These are phyloP conservation scores for Trametes hirsuta DNA, from an alignment of 1,284 basidiomycete genomes.

Conservation along the genomic window DNA sequence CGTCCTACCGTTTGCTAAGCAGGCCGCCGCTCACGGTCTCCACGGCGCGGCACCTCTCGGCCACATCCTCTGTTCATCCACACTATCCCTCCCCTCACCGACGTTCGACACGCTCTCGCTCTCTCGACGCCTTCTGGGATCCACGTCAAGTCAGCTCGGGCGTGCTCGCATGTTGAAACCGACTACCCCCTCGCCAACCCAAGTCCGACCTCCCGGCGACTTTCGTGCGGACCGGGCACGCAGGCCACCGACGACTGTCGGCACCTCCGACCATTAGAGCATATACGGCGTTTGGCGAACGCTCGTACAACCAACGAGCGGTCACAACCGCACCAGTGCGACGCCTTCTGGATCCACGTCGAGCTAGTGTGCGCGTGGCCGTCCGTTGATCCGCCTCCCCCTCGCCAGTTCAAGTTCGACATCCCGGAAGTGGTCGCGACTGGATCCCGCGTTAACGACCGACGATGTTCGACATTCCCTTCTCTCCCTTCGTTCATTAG, in stretches of 20 bases:
- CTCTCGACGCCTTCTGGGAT: neutral
- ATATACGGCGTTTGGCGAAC: no score
- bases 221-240: neutral
- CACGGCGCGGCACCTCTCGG: neutral
- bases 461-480: no score
- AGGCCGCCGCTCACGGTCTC: neutral
- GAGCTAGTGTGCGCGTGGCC: no score
- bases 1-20: neutral
- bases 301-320: no score
- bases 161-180: neutral
- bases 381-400: no score
- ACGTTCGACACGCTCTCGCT: neutral
- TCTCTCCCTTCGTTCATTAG: neutral
- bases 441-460: no score
- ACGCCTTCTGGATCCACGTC: no score
- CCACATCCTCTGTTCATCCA: neutral
- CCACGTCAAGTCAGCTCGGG: neutral
- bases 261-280: neutral
- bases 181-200: neutral
- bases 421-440: no score
- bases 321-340: no score
- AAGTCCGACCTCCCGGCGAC: neutral
- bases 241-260: neutral
- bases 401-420: no score
- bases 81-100: neutral